Percentiles rank a stretch among this genome's conserved stretches.
These are phyloP conservation scores for Diplogelasinospora grovesii DNA, from an alignment of 495 filamentous ascomycete genomes.

Conservation along the genomic window DNA sequence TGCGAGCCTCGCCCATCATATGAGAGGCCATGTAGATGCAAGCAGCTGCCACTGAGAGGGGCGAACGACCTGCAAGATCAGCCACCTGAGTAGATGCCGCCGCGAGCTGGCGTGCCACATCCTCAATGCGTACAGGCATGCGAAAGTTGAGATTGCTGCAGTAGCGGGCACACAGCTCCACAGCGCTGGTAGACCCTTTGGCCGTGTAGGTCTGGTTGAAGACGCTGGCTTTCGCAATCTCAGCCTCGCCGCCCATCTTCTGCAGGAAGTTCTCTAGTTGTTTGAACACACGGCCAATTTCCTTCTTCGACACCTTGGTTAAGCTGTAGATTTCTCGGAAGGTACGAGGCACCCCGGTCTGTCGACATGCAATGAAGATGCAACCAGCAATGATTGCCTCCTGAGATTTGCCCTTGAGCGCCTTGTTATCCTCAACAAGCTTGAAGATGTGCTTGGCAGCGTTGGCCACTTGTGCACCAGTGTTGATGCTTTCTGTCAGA, in stretches of 20 bases:
- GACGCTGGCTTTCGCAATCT: conserved; percentile 23
- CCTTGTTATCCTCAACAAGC: conserved; percentile 80
- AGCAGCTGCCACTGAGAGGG: conserved; percentile 86
- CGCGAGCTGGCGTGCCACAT: conserved; percentile 66
- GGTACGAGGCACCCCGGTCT: conserved; percentile 76
- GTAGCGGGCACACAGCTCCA: conserved; percentile 81
- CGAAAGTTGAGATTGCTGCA: conserved; percentile 67
- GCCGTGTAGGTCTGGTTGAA: conserved; percentile 56
- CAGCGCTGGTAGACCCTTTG: conserved; percentile 73
- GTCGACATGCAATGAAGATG: conserved; percentile 95
- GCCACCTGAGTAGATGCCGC: conserved; percentile 64
- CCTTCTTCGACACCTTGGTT: conserved; percentile 93
- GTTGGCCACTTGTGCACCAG: conserved; percentile 72
- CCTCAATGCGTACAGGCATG: conserved; percentile 59
- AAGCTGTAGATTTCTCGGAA: conserved; percentile 88
- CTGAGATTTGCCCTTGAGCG: conserved; percentile 90
- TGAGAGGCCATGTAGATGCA: conserved; percentile 93
- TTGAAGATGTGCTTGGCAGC: conserved; percentile 93
- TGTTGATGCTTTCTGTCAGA: conserved; percentile 77
- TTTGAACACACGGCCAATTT: conserved; percentile 96
- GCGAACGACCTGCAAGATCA: conserved; percentile 84
- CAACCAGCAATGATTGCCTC: conserved; percentile 92
- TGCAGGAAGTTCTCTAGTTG: conserved; percentile 78
- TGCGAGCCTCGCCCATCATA: conserved; percentile 69
- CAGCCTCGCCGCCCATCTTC: conserved; percentile 36